Conservation (phyloP, 306 rosid genomes). For the Cucumis cinereus region DNA sequence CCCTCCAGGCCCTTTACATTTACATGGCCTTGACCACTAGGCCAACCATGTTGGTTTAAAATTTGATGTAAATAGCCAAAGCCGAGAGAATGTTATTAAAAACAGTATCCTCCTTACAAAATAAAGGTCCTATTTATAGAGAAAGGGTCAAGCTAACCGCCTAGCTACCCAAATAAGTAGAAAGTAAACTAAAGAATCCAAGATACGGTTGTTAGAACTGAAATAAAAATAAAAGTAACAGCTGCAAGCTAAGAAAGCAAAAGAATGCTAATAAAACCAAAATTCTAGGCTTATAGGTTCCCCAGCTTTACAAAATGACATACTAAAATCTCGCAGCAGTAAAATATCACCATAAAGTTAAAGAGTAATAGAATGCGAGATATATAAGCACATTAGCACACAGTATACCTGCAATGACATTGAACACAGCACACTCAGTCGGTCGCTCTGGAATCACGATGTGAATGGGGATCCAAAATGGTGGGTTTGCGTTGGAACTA, state of each 20-base stretch:
- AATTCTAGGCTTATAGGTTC: background rate
- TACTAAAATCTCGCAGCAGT: background rate
- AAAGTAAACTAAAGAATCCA: background rate
- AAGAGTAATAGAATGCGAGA: background rate
- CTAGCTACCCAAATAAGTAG: background rate
- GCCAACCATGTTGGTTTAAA: no score
- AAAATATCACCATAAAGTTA: background rate
- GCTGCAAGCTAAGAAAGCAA: background rate
- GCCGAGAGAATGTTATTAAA: no score
- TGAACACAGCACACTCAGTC: constrained; percentile 77
- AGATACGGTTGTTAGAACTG: background rate
- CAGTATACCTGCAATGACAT: constrained; percentile 72
- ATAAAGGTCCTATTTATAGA: background rate
- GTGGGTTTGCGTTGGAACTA: constrained; percentile 65
- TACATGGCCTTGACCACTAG: no score
- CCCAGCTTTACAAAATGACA: background rate
- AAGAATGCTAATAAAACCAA: background rate
- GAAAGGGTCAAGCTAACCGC: background rate
- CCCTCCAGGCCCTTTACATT: background rate
- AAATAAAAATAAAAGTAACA: background rate
- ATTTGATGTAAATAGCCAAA: no score
- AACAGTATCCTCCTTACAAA: background rate
- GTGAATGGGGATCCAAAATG: constrained; percentile 96
- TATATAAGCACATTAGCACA: background rate
- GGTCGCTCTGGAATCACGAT: constrained; percentile 94